Evolutionary conservation across 257 asterid genomes (phyloP).

Genomic region (Lycium ferocissimum): DNA sequence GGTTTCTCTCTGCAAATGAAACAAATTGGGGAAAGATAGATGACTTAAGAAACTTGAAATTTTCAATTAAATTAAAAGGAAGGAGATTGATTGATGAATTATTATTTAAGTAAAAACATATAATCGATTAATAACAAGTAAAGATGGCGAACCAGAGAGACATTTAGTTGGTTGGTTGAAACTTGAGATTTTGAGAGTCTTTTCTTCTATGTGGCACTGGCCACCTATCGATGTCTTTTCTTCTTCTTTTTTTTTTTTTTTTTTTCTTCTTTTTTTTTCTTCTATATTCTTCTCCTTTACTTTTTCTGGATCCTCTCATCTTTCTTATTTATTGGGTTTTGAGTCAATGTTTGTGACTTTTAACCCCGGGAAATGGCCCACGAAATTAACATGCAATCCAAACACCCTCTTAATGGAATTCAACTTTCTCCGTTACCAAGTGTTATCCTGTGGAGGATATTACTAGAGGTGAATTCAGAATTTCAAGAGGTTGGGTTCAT

Average conservation of each 20-base stretch:
- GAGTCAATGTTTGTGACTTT: background rate
- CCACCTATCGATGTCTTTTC: background rate
- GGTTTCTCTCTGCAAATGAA: constrained; percentile 32
- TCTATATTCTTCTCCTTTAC: background rate
- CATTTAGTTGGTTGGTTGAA: constrained; percentile 7
- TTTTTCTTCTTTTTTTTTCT: background rate
- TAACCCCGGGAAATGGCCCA: constrained; percentile 19
- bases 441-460: no score
- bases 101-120: background rate
- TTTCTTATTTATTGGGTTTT: constrained; percentile 6
- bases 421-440: no score
- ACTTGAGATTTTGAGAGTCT: background rate
- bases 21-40: background rate
- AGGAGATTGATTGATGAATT: background rate
- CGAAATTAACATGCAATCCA: background rate
- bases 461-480: no score
- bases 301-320: background rate
- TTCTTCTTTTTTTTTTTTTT: no score
- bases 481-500: no score
- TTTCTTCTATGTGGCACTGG: background rate
- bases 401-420: no score
- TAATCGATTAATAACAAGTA: constrained; percentile 3
- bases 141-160: background rate
- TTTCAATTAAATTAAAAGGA: background rate
- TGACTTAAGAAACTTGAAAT: background rate